Base-by-base conservation (phyloP, 805 yeast species). In the Suhomyces canberraensis region DNA sequence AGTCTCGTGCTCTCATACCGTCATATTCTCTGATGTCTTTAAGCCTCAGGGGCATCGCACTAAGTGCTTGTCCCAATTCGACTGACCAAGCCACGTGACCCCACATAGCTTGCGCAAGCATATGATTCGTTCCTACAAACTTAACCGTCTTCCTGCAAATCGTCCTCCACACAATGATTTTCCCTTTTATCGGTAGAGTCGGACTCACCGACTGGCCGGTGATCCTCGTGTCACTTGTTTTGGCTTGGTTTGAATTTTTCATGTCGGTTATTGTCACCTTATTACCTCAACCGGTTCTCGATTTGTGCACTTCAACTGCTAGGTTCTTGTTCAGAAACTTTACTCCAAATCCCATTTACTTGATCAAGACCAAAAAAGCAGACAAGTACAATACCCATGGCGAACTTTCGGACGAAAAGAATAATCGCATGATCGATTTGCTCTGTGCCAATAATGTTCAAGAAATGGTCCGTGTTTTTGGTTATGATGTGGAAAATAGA, bases 401-500 rank as follows among this genome's bases (percentile, higher is more conserved):
- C 9, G 47, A 42, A 9, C 41, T 54, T 13, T 45, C 47, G 28
- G 46, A 45, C 13, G 51, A 50, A 11, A 48, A 44, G 24, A 59
- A 64, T 44, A 48, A 51, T 9, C 44, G 52, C 13, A 64, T 67
- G 66, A 51, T 55, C 4, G 58, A 49, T 13, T 42, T 81, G 21
- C 55, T 76, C 36, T 61, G 65, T 29, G 76, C 84, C 13, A 56
- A 62, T 3, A 66, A 69, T 31, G 78, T 90, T 42, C 76, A 74
- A 33, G 81, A 81, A 31, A 78, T 90, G 67, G 83, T 89, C 40
- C 60, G 50, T 1, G 42, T 83, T 1, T 85, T 80, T 53, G 91
- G 89, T 1, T 85, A 84, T 49, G 66, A 63, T 2, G 71, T 82
- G 11, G 90, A 89, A 47, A 85, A 82, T 50, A 90, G 86, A 52